Evolutionary conservation across 192 early-diverging fungal species (phyloP), one percentile per base, ranked within the genome.

Genomic region (Paraglomus brasilianum): DNA sequence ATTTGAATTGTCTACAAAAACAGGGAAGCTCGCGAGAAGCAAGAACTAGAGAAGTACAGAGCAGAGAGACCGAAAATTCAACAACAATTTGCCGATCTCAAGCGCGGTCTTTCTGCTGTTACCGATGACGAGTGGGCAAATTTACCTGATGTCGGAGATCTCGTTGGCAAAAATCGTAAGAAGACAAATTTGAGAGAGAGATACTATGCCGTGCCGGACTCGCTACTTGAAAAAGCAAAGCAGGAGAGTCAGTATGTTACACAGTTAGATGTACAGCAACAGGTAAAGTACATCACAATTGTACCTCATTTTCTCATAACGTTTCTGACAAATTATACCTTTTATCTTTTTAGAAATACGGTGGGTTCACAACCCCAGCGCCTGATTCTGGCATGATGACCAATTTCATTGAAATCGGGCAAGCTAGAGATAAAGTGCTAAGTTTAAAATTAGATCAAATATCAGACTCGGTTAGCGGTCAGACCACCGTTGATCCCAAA

Each of bases 401-500:
- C 5, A 90, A 98, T 66, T 95, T 98, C 64, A 83, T 86, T 47
- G 91, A 95, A 70, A 91, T 99, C 70, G 93, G 96, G 10, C 87
- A 95, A 74, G 95, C 94, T 24, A 86, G 95, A 72, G 92, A 93
- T 73, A 89, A 91, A 62, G 94, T 99, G 2, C 77, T 98, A 36
- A 91, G 92, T 11, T 65, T 97, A 63, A 93, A 94, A 68, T 82
- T 98, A 17, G 95, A 97, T 81, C 91, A 94, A 67, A 87, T 91
- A 21, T 93, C 93, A 5, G 94, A 96, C 71, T 94, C 93, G 2
- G 88, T 86, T 6, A 84, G 88, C 5, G 94, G 94, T 11, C 83
- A 92, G 77, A 93, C 93, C 4, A 95, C 90, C 10, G 85, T 98
- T 53, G 96, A 99, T 61, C 91, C 96, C 5, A 94, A 93, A 43